Evolutionary conservation across 1,139 yeast species (phyloP).

Genomic region (Sugiyamaella grinbergsii): DNA sequence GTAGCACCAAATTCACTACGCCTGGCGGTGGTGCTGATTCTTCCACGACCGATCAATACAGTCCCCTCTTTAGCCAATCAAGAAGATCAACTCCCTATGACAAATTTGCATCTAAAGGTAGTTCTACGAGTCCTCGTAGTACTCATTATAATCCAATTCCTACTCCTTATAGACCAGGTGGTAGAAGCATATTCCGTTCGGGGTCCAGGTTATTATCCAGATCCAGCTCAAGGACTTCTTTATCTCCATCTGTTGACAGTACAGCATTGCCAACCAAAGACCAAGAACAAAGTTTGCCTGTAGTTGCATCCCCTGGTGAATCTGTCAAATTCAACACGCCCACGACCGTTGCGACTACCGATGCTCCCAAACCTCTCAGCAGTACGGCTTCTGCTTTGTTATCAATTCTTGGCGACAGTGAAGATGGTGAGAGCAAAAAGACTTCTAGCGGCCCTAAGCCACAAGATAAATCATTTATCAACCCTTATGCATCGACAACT

Average conservation of each 20-base stretch:
- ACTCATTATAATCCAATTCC: conserved; percentile 28
- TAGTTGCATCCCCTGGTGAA: no score
- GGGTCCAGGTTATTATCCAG: conserved; percentile 10
- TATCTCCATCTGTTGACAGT: conserved; percentile 15
- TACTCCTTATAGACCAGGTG: conserved; percentile 29
- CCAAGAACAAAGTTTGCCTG: neutral
- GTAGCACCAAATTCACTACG: neutral
- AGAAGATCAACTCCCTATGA: conserved; percentile 12
- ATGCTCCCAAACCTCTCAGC: conserved; percentile 48
- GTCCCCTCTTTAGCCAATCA: conserved; percentile 10
- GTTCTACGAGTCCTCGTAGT: neutral
- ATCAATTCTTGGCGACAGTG: conserved; percentile 54
- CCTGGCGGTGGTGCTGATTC: neutral
- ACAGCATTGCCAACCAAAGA: no score
- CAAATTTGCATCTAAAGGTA: neutral
- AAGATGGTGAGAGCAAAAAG: conserved; percentile 28
- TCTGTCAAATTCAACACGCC: neutral
- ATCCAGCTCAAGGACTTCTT: conserved; percentile 1
- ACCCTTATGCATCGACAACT: conserved; percentile 52
- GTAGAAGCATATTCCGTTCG: neutral
- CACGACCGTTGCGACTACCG: neutral
- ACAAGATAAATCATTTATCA: conserved; percentile 47
- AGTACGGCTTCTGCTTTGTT: conserved; percentile 67
- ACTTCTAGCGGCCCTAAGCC: conserved; percentile 3
- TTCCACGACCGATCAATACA: conserved; percentile 1